Evolutionary conservation across 257 asterid genomes (phyloP).

Genomic region (Handroanthus guayacan): DNA sequence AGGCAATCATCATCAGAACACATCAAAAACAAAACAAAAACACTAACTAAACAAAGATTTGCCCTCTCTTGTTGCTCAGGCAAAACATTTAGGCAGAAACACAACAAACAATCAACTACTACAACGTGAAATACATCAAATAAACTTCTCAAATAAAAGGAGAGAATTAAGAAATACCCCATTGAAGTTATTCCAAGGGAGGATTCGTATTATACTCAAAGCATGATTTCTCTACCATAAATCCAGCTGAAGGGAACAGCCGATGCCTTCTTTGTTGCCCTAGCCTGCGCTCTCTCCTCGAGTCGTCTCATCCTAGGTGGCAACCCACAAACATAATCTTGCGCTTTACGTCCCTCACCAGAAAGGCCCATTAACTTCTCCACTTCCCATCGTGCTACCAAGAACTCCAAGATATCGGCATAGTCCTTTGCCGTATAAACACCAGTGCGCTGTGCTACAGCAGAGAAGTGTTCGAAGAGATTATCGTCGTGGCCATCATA

Average conservation of each 20-base stretch:
- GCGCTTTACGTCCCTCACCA: slow-evolving; percentile 73
- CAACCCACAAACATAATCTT: slow-evolving; percentile 70
- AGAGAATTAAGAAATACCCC: background rate
- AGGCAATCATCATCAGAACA: too few relatives aligned
- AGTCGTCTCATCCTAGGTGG: slow-evolving; percentile 67
- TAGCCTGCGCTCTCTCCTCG: slow-evolving; percentile 71
- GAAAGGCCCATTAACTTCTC: slow-evolving; percentile 70
- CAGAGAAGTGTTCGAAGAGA: slow-evolving; percentile 71
- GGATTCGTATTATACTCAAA: slow-evolving; percentile 34
- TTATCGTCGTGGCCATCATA: slow-evolving; percentile 68
- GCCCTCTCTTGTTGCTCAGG: too few relatives aligned
- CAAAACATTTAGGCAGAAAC: background rate
- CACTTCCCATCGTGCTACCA: slow-evolving; percentile 73
- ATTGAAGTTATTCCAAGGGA: background rate
- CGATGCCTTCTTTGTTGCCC: slow-evolving; percentile 49
- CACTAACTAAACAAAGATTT: too few relatives aligned
- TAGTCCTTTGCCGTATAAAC: slow-evolving; percentile 79
- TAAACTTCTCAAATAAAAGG: background rate
- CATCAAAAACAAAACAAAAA: too few relatives aligned
- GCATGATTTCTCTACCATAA: slow-evolving; percentile 55
- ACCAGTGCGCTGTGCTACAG: slow-evolving; percentile 73
- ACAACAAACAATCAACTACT: background rate
- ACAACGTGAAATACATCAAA: background rate
- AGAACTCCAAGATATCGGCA: slow-evolving; percentile 70
- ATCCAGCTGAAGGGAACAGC: slow-evolving; percentile 73